Evolutionary conservation across 2,329 filamentous ascomycete genomes (phyloP).

Genomic region (Ampelomyces quisqualis): DNA sequence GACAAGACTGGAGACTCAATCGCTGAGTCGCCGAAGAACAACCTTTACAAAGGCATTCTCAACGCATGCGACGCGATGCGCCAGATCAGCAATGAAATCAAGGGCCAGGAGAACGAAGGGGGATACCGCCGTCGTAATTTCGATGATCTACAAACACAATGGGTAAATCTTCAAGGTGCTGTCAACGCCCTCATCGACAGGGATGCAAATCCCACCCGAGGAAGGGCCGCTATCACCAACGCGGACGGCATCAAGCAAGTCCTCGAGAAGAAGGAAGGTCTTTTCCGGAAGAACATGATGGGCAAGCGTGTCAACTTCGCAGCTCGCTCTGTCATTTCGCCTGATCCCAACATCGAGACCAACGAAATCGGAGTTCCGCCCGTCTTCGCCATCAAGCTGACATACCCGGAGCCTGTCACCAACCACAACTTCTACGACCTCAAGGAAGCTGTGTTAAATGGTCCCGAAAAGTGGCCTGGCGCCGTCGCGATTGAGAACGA

Average conservation of each 20-base stretch:
- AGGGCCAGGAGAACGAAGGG: slow-evolving; percentile 46
- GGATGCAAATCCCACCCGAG: slow-evolving; percentile 79
- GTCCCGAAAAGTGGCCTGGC: slow-evolving; percentile 89
- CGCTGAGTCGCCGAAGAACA: slow-evolving; percentile 85
- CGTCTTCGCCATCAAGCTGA: slow-evolving; percentile 95
- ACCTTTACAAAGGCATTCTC: slow-evolving; percentile 81
- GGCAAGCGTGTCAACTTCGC: slow-evolving; percentile 99
- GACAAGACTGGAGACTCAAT: slow-evolving; percentile 80
- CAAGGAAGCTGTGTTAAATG: slow-evolving; percentile 94
- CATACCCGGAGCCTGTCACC: slow-evolving; percentile 95
- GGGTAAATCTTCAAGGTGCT: slow-evolving; percentile 79
- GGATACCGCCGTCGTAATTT: slow-evolving; percentile 61
- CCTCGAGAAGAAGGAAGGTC: slow-evolving; percentile 96
- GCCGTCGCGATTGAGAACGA: slow-evolving; percentile 95
- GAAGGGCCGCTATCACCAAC: slow-evolving; percentile 72
- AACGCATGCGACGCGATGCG: slow-evolving; percentile 71
- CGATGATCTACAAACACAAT: slow-evolving; percentile 75
- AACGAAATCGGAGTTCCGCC: slow-evolving; percentile 98
- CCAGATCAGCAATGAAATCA: slow-evolving; percentile 71
- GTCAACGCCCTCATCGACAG: slow-evolving; percentile 94
- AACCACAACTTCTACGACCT: slow-evolving; percentile 96
- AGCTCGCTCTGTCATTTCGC: slow-evolving; percentile 94
- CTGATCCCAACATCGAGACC: slow-evolving; percentile 97
- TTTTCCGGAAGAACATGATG: slow-evolving; percentile 99
- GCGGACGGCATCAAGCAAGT: slow-evolving; percentile 97